A percentile compares a stretch with the other conserved stretches of the same genome.
These are phyloP conservation scores for Platismatia glauca DNA, from an alignment of 495 filamentous ascomycete genomes.

Conservation along the genomic window DNA sequence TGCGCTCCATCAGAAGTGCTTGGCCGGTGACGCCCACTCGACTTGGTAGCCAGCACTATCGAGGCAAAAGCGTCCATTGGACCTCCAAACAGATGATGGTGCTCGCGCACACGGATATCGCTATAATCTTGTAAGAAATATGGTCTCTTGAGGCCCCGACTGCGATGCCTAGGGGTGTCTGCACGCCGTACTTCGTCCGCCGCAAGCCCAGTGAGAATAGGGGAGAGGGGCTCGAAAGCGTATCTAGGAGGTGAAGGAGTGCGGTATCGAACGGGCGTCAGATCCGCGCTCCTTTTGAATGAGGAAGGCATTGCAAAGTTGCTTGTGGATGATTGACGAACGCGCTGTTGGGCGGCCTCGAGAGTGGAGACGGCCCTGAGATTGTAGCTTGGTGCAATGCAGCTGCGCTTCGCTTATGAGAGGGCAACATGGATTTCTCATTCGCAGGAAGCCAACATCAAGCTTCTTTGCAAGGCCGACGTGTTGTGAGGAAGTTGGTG, in stretches of 20 bases:
- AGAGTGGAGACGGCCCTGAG: neutral
- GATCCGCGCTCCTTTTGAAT: conserved; percentile 34
- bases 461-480: conserved; percentile 1
- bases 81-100: conserved; percentile 5
- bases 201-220: conserved; percentile 29
- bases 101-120: neutral
- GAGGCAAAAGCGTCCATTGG: conserved; percentile 48
- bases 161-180: conserved; percentile 2
- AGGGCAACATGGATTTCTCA: conserved; percentile 9
- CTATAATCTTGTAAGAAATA: neutral
- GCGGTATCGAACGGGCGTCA: conserved; percentile 42
- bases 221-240: conserved; percentile 46
- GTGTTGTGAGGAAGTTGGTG: conserved; percentile 1
- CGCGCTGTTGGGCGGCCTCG: conserved; percentile 15
- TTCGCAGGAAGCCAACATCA: neutral
- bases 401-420: conserved; percentile 6
- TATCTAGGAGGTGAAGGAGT: conserved; percentile 47
- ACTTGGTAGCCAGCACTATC: conserved; percentile 45
- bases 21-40: conserved; percentile 21
- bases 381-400: conserved; percentile 13
- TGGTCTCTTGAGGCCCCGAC: conserved; percentile 8
- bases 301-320: conserved; percentile 28
- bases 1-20: conserved; percentile 3
- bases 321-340: conserved; percentile 10
- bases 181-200: conserved; percentile 3